Base-by-base conservation (phyloP, 352 stramenopile species). In the Pythium insidiosum region DNA sequence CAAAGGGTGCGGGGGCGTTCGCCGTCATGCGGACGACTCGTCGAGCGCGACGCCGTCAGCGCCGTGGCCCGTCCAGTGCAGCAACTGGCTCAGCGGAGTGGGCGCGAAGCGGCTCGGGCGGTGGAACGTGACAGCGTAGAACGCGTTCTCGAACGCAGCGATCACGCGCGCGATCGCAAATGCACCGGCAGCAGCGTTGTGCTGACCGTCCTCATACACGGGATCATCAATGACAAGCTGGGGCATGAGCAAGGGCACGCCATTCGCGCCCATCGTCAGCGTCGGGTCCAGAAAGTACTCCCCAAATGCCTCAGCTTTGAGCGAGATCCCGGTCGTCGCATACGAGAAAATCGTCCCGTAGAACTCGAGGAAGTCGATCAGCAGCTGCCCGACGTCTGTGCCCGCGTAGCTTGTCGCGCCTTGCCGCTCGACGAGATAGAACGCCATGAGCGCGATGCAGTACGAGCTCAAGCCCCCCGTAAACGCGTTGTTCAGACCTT, bases 351-450 rank as follows among this genome's bases (percentile, higher is more conserved):
- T 68, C 28, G 81, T 86, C 37, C 85, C 83, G 61, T 93, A 95
- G 50, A 91, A 92, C 56, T 94, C 78, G 29, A 95, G 63, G 56
- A 95, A 95, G 38, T 90, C 81, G 7, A 95, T 57, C 34, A 95
- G 47, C 34, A 94, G 47, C 23, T 86, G 66, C 18, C 85, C 83
- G 12, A 63, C 56, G 40, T 63, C 56, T 11, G 53, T 33, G 28
- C 48, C 50, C 10, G 39, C 12, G 37, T 63, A 63, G 33, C 42
- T 51, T 20, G 56, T 63, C n/a, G 38, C 53, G 35, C 49, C 41
- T 21, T 84, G 76, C 19, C 86, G 68, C 50, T 81, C 67, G 43
- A 96, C 66, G 35, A 94, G 44, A 47, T 84, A 92, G 3, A 91
- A 62, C 6, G 82, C 75, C 63, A 96, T 70, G 29, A 96, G 58